Conservation (phyloP, 345 rosid genomes). For the Hypericum perforatum region DNA sequence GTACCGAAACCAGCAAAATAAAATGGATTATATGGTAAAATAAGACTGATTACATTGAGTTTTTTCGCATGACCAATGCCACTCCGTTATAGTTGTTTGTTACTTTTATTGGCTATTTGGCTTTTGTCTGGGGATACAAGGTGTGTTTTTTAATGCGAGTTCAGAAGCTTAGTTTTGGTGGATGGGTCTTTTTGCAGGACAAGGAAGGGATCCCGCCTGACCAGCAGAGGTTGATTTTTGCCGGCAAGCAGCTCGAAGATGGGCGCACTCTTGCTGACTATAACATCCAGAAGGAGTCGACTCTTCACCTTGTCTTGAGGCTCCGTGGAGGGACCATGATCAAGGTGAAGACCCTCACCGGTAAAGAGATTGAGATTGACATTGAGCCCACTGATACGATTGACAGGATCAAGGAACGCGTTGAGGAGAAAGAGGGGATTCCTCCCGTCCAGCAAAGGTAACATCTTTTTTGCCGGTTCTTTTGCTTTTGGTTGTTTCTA, state of each 20-base stretch:
- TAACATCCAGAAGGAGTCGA: conserved; percentile 90
- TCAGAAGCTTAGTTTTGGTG: neutral
- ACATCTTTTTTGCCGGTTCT: neutral
- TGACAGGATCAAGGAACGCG: conserved; percentile 87
- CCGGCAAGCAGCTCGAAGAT: conserved; percentile 94
- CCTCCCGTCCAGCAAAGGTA: conserved; percentile 98
- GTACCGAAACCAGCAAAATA: too few species aligned
- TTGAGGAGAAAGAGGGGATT: conserved; percentile 96
- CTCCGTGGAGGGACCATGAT: conserved; percentile 98
- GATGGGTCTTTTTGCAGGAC: conserved; percentile 35
- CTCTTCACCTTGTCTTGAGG: conserved; percentile 85
- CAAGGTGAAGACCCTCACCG: conserved; percentile 90
- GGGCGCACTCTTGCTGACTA: conserved; percentile 86
- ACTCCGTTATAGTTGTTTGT: too few species aligned
- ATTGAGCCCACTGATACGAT: conserved; percentile 91
- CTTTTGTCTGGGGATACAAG: too few species aligned
- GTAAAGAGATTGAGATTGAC: conserved; percentile 90
- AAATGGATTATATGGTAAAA: too few species aligned
- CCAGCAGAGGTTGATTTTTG: conserved; percentile 90
- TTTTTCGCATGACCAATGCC: too few species aligned
- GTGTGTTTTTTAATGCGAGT: too few species aligned
- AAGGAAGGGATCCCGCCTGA: conserved; percentile 97
- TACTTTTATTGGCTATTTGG: too few species aligned
- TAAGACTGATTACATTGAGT: too few species aligned
- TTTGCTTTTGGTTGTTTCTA: too few species aligned